phyloP scores from a whole-genome alignment of 106 monocot genomes.

The Gastrodia elata region DNA sequence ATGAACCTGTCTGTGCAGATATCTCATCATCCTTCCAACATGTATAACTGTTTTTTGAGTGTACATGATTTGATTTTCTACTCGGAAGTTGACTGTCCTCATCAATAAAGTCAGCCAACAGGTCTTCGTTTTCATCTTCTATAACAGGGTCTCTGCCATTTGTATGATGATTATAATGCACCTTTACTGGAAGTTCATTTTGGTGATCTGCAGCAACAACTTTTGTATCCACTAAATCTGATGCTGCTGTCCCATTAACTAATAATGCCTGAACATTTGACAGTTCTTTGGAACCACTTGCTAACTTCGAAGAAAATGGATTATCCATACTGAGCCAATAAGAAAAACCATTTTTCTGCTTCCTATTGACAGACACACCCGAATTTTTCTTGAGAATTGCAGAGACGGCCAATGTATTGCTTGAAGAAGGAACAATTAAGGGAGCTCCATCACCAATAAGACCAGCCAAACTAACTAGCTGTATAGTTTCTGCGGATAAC shows the following conservation, averaged over 20 bases:
- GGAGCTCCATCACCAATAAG: constrained; percentile 97
- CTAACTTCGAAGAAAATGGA: constrained; percentile 58
- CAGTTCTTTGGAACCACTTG: constrained; percentile 37
- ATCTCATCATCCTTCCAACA: constrained; percentile 68
- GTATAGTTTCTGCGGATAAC: constrained; percentile 53
- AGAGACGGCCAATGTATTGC: constrained; percentile 19
- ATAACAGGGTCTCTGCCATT: constrained; percentile 31
- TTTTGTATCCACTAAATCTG: constrained; percentile 30
- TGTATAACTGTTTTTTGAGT: constrained; percentile 23
- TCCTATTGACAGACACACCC: constrained; percentile 15
- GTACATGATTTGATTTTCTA: constrained; percentile 50
- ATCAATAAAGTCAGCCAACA: constrained; percentile 97
- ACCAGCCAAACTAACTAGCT: constrained; percentile 80
- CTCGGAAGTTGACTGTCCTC: constrained; percentile 98
- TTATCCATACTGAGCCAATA: constrained; percentile 64
- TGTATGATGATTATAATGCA: constrained; percentile 14
- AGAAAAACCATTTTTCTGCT: constrained; percentile 65
- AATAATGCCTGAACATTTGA: constrained; percentile 16
- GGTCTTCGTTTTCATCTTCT: constrained; percentile 96
- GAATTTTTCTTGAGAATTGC: constrained; percentile 26
- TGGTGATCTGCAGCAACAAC: constrained; percentile 18
- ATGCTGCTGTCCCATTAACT: constrained; percentile 24
- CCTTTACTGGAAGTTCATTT: constrained; percentile 22
- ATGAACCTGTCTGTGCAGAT: constrained; percentile 84
- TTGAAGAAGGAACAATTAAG: constrained; percentile 36